Conservation (phyloP, 1,284 basidiomycete genomes). For the Apiotrichum veenhuisii region DNA sequence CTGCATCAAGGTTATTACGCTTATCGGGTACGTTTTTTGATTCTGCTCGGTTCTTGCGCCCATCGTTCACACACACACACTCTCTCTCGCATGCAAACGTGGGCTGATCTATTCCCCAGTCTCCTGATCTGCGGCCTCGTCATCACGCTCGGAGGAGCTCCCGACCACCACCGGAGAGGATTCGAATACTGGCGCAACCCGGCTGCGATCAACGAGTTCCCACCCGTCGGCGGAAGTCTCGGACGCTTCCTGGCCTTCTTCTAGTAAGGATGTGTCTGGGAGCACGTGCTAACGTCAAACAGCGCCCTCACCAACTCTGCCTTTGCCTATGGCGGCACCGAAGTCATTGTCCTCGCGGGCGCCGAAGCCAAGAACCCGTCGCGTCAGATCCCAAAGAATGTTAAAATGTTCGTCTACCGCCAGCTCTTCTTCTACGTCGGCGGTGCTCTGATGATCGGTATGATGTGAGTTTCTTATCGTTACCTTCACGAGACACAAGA, state of each 20-base stretch:
- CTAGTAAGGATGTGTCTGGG: neutral
- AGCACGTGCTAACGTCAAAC: conserved; percentile 17
- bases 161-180: conserved; percentile 44
- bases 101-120: too few species aligned
- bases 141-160: conserved; percentile 54
- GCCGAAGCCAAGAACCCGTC: conserved; percentile 59
- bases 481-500: conserved; percentile 44
- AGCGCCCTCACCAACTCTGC: conserved; percentile 16
- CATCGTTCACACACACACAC: neutral
- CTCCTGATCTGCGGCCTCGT: conserved; percentile 59
- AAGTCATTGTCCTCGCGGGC: conserved; percentile 50
- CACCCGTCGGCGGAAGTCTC: conserved; percentile 52
- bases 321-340: conserved; percentile 24
- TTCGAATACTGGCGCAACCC: conserved; percentile 53
- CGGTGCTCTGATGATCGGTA: conserved; percentile 61
- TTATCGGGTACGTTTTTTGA: conserved; percentile 32
- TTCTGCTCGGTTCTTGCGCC: too few species aligned
- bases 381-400: conserved; percentile 70
- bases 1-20: conserved; percentile 74
- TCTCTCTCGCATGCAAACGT: too few species aligned
- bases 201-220: conserved; percentile 46
- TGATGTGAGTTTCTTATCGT: conserved; percentile 51
- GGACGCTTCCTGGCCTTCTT: conserved; percentile 29
- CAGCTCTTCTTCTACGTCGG: conserved; percentile 69
- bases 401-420: conserved; percentile 68